A percentile compares a stretch with the other conserved stretches of the same genome.
Conservation (phyloP, 805 yeast genomes). For the Zygosaccharomyces bisporus region DNA sequence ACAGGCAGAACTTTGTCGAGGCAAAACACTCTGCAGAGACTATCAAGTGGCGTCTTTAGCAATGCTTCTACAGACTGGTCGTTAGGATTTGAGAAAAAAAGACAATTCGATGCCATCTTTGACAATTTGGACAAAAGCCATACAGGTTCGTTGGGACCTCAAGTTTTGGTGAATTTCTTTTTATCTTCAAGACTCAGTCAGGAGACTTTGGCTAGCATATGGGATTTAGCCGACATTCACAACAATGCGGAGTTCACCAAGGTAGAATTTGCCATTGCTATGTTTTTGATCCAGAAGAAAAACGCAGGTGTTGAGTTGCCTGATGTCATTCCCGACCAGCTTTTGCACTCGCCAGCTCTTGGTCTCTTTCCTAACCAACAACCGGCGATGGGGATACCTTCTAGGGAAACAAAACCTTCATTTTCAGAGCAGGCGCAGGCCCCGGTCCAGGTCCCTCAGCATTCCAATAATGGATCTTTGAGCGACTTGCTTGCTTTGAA, state of each 20-base stretch:
- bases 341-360: slow-evolving; percentile 42
- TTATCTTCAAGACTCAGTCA: slow-evolving; percentile 84
- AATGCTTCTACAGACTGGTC: slow-evolving; percentile 56
- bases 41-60: slow-evolving; percentile 34
- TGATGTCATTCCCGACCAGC: slow-evolving; percentile 63
- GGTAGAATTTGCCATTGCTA: slow-evolving; percentile 86
- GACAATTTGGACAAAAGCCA: slow-evolving; percentile 67
- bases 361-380: slow-evolving; percentile 26
- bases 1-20: slow-evolving; percentile 33
- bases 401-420: slow-evolving; percentile 39
- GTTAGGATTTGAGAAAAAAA: slow-evolving; percentile 62
- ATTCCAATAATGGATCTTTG: slow-evolving; percentile 46
- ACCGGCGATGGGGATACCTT: slow-evolving; percentile 32
- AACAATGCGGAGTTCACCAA: slow-evolving; percentile 78
- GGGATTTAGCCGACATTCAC: slow-evolving; percentile 93
- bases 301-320: slow-evolving; percentile 79
- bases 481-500: slow-evolving; percentile 62
- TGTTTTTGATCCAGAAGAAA: slow-evolving; percentile 85
- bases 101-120: slow-evolving; percentile 76
- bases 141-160: slow-evolving; percentile 63
- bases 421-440: slow-evolving; percentile 17
- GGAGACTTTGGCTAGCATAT: slow-evolving; percentile 77
- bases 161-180: slow-evolving; percentile 81
- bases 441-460: slow-evolving; percentile 17
- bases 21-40: slow-evolving; percentile 35